phyloP scores from a whole-genome alignment of 495 filamentous ascomycete genomes.

The Tuber melanosporum region DNA sequence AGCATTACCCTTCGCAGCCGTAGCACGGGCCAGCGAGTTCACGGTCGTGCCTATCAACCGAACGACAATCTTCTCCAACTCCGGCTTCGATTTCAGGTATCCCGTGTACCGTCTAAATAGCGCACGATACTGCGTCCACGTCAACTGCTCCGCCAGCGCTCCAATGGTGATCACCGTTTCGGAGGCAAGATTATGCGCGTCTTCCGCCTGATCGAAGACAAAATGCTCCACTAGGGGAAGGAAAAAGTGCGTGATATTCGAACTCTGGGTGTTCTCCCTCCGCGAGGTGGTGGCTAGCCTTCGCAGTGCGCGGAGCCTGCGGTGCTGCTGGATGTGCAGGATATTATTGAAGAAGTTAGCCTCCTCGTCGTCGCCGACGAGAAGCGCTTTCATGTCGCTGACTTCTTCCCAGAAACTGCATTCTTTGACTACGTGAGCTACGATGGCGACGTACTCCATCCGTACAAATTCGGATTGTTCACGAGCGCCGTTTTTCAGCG shows the following conservation, averaged over 20 bases:
- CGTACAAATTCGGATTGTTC: constrained; percentile 78
- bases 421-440: constrained; percentile 67
- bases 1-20: not conserved
- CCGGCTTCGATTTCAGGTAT: constrained; percentile 71
- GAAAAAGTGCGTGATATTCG: constrained; percentile 78
- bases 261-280: constrained; percentile 57
- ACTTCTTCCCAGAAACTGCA: constrained; percentile 63
- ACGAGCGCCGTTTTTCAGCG: constrained; percentile 64
- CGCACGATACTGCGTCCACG: constrained; percentile 86
- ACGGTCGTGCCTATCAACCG: constrained; percentile 72
- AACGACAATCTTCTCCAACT: constrained; percentile 78
- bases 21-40: constrained; percentile 56
- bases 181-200: constrained; percentile 74
- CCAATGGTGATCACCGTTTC: constrained; percentile 73
- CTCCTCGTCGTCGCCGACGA: constrained; percentile 73
- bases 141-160: constrained; percentile 63
- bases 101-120: constrained; percentile 72
- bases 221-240: constrained; percentile 91
- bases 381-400: constrained; percentile 65
- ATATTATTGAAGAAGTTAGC: constrained; percentile 91
- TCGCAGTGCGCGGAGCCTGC: constrained; percentile 75
- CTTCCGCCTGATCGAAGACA: constrained; percentile 72
- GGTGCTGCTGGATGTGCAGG: constrained; percentile 81
- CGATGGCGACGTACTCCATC: constrained; percentile 66
- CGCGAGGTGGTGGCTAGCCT: constrained; percentile 61